Base-by-base conservation (phyloP, 345 rosid species). In the Litchi chinensis region DNA sequence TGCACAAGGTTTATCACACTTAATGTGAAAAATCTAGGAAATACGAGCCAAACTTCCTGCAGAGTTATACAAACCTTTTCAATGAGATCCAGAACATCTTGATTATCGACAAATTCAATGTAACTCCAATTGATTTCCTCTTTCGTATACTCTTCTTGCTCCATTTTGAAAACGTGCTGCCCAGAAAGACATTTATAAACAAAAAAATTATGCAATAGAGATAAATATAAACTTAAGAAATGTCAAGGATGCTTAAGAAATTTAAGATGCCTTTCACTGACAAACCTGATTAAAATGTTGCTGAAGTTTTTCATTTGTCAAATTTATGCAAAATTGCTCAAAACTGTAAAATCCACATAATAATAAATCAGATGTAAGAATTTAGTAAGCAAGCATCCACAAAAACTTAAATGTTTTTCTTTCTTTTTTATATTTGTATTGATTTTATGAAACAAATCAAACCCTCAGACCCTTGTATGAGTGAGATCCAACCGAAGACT, bases 141-240 rank as follows among this genome's bases (percentile, higher is more conserved):
- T 83, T 92, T 96, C 21, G 89, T 91, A 84, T 95, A 93, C 81
- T 95, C 99, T 82, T 95, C 99, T 93, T 96, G 99, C 88, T 95
- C 99, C 99, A 96, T 94, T 89, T 96, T 96, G 86, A 96, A 96
- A 77, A 96, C 99, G 74, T 96, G 99, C 99, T 96, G 98, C 75
- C 43, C 69, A 80, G 22, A 28, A 19, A 82, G 65, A 82, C 68
- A 68, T 68, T 68, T 68, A 59, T 60, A 76, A 73, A 68, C 81
- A 74, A 85, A 39, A 66, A 69, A 81, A 11, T 43, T 39, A 83
- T 18, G 39, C 44, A 77, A 79, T 5, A 67, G 7, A 76, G 57
- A 56, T 54, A 39, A 26, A 70, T 60, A 56, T 46, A 43, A 26
- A 70, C 60, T 19, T 62, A 79, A 81, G 63, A 87, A 66, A 76